A percentile compares a stretch with the other conserved stretches of the same genome.
Conservation (phyloP, 1,284 basidiomycete genomes). For the Cryptococcus depauperatus region DNA sequence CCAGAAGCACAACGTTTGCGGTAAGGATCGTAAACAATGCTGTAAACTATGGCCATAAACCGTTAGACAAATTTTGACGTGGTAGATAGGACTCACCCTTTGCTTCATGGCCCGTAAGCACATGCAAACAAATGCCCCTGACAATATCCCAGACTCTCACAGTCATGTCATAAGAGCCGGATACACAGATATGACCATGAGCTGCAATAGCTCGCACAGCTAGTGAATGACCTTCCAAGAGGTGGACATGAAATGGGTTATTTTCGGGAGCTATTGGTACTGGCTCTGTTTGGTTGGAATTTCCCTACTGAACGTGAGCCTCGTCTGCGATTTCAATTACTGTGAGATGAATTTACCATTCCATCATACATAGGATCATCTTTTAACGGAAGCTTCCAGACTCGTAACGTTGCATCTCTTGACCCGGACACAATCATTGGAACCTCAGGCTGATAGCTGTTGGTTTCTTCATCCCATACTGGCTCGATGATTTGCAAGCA, state of each 20-base stretch:
- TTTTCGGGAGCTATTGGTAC: constrained; percentile 51
- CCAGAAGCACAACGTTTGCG: constrained; percentile 86
- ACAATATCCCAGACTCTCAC: constrained; percentile 92
- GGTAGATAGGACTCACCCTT: constrained; percentile 58
- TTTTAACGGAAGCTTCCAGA: constrained; percentile 77
- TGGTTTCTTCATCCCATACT: constrained; percentile 42
- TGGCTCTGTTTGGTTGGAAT: constrained; percentile 1
- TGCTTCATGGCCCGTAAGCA: constrained; percentile 75
- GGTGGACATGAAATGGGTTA: constrained; percentile 81
- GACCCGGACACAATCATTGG: constrained; percentile 88
- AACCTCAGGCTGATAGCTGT: constrained; percentile 47
- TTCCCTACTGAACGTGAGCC: not conserved
- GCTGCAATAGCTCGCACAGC: constrained; percentile 88
- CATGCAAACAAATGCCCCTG: constrained; percentile 72
- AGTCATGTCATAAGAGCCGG: constrained; percentile 89
- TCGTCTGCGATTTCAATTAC: not conserved
- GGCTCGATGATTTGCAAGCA: constrained; percentile 47
- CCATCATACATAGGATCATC: constrained; percentile 57
- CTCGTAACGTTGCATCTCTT: constrained; percentile 76
- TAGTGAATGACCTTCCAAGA: constrained; percentile 78
- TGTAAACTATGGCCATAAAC: constrained; percentile 59
- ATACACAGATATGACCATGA: constrained; percentile 76
- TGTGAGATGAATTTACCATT: constrained; percentile 6
- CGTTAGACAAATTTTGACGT: too few relatives aligned
- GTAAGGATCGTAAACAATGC: constrained; percentile 73